Percentiles rank a stretch among this genome's conserved stretches.
Conservation (phyloP, 2,329 filamentous ascomycete genomes). For the Botrytis fragariae region DNA sequence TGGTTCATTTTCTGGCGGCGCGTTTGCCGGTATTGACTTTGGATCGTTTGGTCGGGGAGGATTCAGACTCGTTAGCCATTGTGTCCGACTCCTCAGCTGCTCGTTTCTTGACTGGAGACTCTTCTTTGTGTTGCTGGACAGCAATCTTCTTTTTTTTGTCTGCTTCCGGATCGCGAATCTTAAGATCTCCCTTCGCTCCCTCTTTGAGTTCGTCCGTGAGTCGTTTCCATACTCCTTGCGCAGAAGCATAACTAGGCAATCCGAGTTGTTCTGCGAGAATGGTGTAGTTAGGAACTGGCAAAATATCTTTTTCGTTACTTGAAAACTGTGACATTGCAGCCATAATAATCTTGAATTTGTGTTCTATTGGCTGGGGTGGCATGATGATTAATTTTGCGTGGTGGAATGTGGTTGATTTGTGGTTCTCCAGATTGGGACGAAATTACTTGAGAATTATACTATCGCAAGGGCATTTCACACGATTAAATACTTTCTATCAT, state of each 20-base stretch:
- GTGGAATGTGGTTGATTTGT: background rate
- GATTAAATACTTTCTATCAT: background rate
- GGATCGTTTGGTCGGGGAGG: background rate
- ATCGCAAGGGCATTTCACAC: background rate
- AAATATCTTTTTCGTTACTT: background rate
- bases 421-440: background rate
- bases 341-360: background rate
- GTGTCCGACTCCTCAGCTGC: background rate
- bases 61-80: background rate
- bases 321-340: background rate
- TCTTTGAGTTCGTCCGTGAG: background rate
- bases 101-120: background rate
- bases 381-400: background rate
- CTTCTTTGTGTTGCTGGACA: background rate
- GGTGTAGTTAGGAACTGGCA: background rate
- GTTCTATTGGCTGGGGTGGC: background rate
- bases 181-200: background rate
- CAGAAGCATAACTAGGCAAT: background rate
- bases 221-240: background rate
- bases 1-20: background rate
- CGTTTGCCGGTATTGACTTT: background rate
- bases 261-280: slow-evolving; percentile 1
- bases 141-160: background rate
- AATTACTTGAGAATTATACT: background rate
- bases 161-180: background rate